Base-by-base conservation (phyloP, 2,329 filamentous ascomycete species). In the Beauveria australis region DNA sequence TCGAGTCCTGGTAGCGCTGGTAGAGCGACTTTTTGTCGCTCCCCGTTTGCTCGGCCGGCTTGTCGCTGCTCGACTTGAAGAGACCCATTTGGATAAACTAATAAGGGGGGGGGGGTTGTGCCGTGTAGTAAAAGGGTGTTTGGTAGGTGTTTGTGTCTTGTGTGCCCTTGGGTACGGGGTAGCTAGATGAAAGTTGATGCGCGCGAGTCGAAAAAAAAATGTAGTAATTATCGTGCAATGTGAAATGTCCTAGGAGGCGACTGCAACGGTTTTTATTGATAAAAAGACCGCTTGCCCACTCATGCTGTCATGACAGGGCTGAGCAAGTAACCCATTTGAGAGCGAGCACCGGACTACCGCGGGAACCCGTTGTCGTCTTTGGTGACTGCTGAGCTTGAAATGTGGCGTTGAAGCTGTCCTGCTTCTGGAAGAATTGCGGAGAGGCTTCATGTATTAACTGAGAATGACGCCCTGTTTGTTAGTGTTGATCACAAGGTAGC, bases 1-100 rank as follows among this genome's bases (percentile, higher is more conserved):
- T 75, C 47, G 68, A 67, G 51, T 70, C 69, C 55, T 71, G 68
- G 61, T 66, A 69, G 59, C 70, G 68, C 40, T 68, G 66, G 65
- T 72, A 74, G 33, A 74, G 63, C 8, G 69, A 70, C 58, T 67
- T 69, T 26, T 73, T 69, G 18, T 64, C 40, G 40, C 47, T 51
- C 24, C 40, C 56, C 43, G 49, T 28, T 22, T 16, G 56, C 53
- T 51, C 61, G 46, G 60, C n/a, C 18, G 57, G 18, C n/a, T 41
- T 53, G 57, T 51, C 61, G 53, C 40, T 53, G 53, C 40, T 53
- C 26, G 57, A 59, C 6, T 28, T 53, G 57, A 59, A 53, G n/a
- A 59, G 57, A n/a, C 57, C 57, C 57, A 59, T 59, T n/a, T n/a
- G n/a, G n/a, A n/a, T n/a, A n/a, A n/a, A n/a, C n/a, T n/a, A n/a